Base-by-base conservation (phyloP, 2,329 filamentous ascomycete species). In the Pezicula neosporulosa region DNA sequence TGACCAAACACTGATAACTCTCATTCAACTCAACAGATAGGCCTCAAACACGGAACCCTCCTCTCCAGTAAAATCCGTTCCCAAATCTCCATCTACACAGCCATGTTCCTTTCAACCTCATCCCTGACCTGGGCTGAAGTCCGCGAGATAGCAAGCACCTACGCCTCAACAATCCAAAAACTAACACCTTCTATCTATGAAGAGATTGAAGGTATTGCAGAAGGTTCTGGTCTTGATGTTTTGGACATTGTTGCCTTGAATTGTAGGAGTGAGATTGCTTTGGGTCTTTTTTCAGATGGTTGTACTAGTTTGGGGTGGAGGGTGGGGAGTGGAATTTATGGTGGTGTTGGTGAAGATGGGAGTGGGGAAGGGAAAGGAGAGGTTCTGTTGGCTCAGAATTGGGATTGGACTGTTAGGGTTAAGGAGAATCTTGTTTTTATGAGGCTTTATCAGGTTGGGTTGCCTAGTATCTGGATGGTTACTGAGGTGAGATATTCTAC, bases 241-340 rank as follows among this genome's bases (percentile, higher is more conserved):
- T 56, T 72, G 4, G 72, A 75, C 44, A 73, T 79, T 39, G 64
- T 78, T 4, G 75, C 76, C 1, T 57, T 78, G 44, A 78, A 79
- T 48, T 73, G 76, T 13, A 68, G 76, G 4, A 77, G 73, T 0
- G 76, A 79, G 58, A 77, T 78, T 46, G 71, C 72, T 3, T 75
- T 78, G 48, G 76, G 75, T 0, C 48, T 73, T 21, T 77, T 76
- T 52, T 71, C 65, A 36, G 76, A 79, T 60, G 76, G 76, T 5
- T 79, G 76, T 57, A 78, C 76, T 5, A 68, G 71, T 13, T 55
- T 78, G 13, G 66, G 69, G 3, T 77, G 73, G 55, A 53, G 47
- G n/a, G 44, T 19, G 12, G 70, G 58, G 62, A n/a, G n/a, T n/a
- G n/a, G n/a, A n/a, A n/a, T n/a, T n/a, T n/a, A n/a, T n/a, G n/a